Evolutionary conservation across 495 filamentous ascomycete genomes (phyloP), one percentile per base, ranked within the genome.

Genomic region (Talaromyces borbonicus): DNA sequence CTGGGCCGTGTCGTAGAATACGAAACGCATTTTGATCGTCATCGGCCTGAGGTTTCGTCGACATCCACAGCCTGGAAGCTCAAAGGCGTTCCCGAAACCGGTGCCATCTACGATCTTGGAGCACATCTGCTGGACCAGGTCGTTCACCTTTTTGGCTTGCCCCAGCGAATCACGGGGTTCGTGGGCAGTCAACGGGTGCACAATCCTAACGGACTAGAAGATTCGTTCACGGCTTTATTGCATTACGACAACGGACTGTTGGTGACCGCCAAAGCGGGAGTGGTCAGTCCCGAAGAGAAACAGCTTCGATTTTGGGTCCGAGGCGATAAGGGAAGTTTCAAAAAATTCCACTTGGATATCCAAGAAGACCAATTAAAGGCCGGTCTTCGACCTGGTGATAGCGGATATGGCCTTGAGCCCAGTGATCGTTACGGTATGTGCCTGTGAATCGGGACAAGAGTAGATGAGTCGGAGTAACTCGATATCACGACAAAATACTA

Each of bases 11-110:
- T 93, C 44, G 80, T 83, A 30, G 87, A 92, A 59, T 85, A 83
- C 54, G 84, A 90, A 60, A 79, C 83, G 5, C 85, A 93, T 62
- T 93, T 90, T 59, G 87, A 92, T 59, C 83, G 89, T 27, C 77
- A 89, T 60, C 77, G 81, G 22, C 72, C 81, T 15, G 61, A 73
- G 36, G 61, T 70, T 29, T 67, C 68, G 24, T 62, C 77, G 0
- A 52, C 61, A 14, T 56, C 66, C 27, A 54, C 58, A 25, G 66
- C 69, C 6, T 93, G 87, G 88, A 90, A 90, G 65, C 74, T 72
- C 32, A 74, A 84, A 47, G 58, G 68, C 7, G 72, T 82, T 43
- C 72, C 82, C 22, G 87, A 80, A 24, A 81, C 83, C 8, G 83
- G 85, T 15, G 79, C 76, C 18, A 66, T 93, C 25, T 90, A 84